Conservation (phyloP, 129 eudicot species). For the Gnaphalium uliginosum region DNA sequence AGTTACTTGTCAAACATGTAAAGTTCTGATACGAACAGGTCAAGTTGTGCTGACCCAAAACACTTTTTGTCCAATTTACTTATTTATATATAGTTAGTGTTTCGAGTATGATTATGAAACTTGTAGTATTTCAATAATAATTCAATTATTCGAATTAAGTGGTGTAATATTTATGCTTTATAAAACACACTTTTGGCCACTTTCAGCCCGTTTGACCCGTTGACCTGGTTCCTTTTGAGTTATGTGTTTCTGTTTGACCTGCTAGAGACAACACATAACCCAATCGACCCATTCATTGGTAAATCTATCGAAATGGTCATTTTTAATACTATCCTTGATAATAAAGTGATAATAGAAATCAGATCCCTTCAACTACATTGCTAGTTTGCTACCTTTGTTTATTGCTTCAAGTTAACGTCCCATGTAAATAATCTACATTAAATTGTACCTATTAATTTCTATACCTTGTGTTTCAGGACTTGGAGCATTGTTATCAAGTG, state of each 20-base stretch:
- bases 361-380: neutral
- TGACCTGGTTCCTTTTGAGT: neutral
- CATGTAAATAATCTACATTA: neutral
- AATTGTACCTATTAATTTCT: neutral
- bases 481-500: conserved; percentile 62
- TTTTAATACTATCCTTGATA: neutral
- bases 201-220: neutral
- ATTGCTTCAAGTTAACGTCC: neutral
- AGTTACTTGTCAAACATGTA: neutral
- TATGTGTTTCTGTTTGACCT: neutral
- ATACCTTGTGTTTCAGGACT: conserved; percentile 49
- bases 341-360: conserved; percentile 6
- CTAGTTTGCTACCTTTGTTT: neutral
- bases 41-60: neutral
- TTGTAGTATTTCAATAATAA: neutral
- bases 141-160: neutral
- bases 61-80: neutral
- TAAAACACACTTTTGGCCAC: neutral
- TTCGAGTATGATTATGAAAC: neutral
- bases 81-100: neutral
- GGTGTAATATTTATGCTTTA: neutral
- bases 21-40: neutral
- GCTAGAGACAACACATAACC: neutral
- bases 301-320: neutral
- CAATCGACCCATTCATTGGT: neutral